Evolutionary conservation across 2,329 filamentous ascomycete species (phyloP), one percentile per base, ranked within the genome.

Genomic region (Zymoseptoria brevis): DNA sequence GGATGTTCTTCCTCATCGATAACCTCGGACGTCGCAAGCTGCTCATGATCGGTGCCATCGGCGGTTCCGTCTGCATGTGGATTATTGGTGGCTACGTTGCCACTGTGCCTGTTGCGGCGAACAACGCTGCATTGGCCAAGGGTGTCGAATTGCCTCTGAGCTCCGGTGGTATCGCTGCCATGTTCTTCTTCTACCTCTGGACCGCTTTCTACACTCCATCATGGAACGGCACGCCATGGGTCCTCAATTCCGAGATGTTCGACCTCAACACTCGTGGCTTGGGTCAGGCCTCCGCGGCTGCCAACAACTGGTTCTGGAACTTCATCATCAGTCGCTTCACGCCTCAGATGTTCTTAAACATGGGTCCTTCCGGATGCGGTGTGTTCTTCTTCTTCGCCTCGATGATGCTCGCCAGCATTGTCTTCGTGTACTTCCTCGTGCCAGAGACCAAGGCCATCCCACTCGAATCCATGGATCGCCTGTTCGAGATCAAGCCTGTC

Each of bases 171-270:
- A 82, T 84, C 57, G 81, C 82, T 0, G 84, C 84, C 35, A 79
- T 87, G 60, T 84, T 86, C 72, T 88, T 89, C 78, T 88, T 89
- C 76, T 89, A 89, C 68, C 78, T 89, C 0, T 89, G 85, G 83
- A 88, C 87, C 0, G 83, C 68, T 19, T 66, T 70, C 72, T 91
- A 90, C 75, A 88, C 85, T 0, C 86, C 76, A 2, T 74, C 68
- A 8, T 73, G 71, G 72, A 73, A 72, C 54, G 71, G 70, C 35
- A 88, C 85, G 0, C 87, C 87, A 0, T 91, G 88, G 88, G 86
- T 91, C 21, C 75, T 88, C 68, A 89, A 89, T 76, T 73, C 71
- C 0, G 87, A 91, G 72, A 90, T 91, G 78, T 90, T 90, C 72
- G 83, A 87, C 67, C 82, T 84, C 63, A 87, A 86, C 73, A 83